Percentiles rank a stretch among this genome's conserved stretches.
Evolutionary conservation across 2,329 filamentous ascomycete species (phyloP).

Genomic region (Fusarium humuli): DNA sequence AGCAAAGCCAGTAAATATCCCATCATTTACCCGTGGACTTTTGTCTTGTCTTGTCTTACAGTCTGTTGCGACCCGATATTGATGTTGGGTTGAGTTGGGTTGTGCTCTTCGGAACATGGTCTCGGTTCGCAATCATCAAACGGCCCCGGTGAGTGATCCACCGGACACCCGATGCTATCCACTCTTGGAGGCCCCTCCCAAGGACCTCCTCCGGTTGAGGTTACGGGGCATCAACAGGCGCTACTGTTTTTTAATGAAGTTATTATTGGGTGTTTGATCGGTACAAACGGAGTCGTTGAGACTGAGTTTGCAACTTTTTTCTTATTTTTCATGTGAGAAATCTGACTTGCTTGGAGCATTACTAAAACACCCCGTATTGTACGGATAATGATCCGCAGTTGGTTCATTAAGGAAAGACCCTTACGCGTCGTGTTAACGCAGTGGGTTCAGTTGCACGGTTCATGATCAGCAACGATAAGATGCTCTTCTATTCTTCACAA

Average conservation of each 20-base stretch:
- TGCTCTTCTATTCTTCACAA: neutral
- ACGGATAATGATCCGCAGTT: neutral
- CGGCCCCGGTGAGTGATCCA: slow-evolving; percentile 29
- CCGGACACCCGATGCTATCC: slow-evolving; percentile 29
- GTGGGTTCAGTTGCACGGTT: neutral
- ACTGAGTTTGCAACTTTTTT: slow-evolving; percentile 13
- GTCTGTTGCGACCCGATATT: slow-evolving; percentile 8
- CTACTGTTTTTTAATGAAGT: slow-evolving; percentile 16
- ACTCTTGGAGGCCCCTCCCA: slow-evolving; percentile 28
- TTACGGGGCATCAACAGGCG: slow-evolving; percentile 24
- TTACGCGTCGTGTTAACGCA: slow-evolving; percentile 9
- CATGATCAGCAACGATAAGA: neutral
- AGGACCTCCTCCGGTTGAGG: slow-evolving; percentile 32
- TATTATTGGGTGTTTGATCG: slow-evolving; percentile 19
- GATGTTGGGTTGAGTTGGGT: slow-evolving; percentile 8
- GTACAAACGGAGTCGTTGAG: neutral
- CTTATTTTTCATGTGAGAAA: slow-evolving; percentile 1
- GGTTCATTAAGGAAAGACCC: slow-evolving; percentile 1
- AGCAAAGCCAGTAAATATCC: neutral
- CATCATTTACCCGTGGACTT: neutral
- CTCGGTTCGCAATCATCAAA: slow-evolving; percentile 34
- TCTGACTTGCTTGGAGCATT: neutral
- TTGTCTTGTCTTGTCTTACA: neutral
- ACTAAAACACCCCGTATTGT: neutral
- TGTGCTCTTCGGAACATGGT: slow-evolving; percentile 33